Evolutionary conservation across 2,329 filamentous ascomycete genomes (phyloP), one percentile per base, ranked within the genome.

Genomic region (Elsinoe fawcettii): DNA sequence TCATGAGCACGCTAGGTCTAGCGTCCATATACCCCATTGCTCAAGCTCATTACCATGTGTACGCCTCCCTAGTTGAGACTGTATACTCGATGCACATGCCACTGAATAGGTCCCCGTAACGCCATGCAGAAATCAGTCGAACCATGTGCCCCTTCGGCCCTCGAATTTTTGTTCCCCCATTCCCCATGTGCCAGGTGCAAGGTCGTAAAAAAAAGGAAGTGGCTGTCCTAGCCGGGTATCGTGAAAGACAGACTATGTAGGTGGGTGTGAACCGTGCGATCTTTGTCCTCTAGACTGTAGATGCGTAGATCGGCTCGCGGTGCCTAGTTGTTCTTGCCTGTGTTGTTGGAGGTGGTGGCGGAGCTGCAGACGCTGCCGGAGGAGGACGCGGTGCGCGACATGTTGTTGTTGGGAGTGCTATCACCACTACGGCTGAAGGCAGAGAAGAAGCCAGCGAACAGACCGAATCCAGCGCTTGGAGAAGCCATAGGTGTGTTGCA

Each of bases 361-460:
- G n/a, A 46, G 49, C 36, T 22, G 41, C 47, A 58, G 36, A 36
- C 37, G 25, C 16, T 23, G 55, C 51, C 56, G 47, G 53, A 20
- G 44, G 56, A 34, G 34, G 44, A 56, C 43, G 59, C 22, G 59
- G 55, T 47, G 39, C 59, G 41, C 16, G 39, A 44, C 51, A 53
- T 56, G 23, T 49, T 58, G n/a, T 14, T 20, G 20, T 39, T 55
- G 14, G 53, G 56, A 23, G 54, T 56, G 41, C 18, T 47, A 25
- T 56, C 44, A 41, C 51, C 36, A 36, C 16, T 44, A 41, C 59
- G 54, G 51, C 49, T 55, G 44, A 60, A 44, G 55, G 55, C 44
- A 36, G 16, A 22, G 59, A 57, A 41, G 56, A 58, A 46, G 55
- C 58, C 22, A 20, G 53, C 20, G 30, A 57, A 34, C 51, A 60